Percentiles rank a stretch among this genome's conserved stretches.
These are phyloP conservation scores for Saprolegnia parasitica DNA, from an alignment of 352 stramenopile species.

Conservation along the genomic window DNA sequence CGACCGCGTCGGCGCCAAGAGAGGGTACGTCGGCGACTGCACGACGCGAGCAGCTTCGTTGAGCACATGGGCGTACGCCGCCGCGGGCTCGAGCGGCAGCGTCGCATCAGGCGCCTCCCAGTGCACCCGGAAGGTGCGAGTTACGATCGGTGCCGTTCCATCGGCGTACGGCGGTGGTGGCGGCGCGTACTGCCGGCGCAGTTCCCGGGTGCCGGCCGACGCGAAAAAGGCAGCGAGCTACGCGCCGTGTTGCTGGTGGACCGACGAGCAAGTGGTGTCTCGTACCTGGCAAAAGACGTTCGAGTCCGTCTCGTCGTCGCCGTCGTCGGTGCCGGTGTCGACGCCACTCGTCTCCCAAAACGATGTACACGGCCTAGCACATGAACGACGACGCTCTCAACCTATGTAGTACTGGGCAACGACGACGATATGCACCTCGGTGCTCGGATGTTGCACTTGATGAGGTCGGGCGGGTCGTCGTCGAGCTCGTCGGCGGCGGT, in stretches of 20 bases:
- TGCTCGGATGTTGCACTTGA: constrained; percentile 14
- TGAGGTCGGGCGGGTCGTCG: constrained; percentile 15
- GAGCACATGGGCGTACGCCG: constrained; percentile 41
- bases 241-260: constrained; percentile 23
- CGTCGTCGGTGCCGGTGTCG: neutral
- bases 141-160: constrained; percentile 22
- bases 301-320: neutral
- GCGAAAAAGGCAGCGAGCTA: constrained; percentile 6
- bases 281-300: neutral
- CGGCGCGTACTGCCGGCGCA: constrained; percentile 21
- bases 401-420: too few species aligned
- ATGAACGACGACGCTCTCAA: too few species aligned
- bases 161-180: neutral
- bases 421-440: constrained; percentile 1
- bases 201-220: neutral
- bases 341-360: constrained; percentile 17
- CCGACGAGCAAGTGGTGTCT: neutral
- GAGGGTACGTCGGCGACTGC: constrained; percentile 53
- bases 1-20: constrained; percentile 41
- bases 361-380: constrained; percentile 5
- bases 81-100: constrained; percentile 30
- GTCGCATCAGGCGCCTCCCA: constrained; percentile 12
- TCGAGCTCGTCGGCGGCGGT: constrained; percentile 11
- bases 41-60: constrained; percentile 46
- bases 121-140: constrained; percentile 29